Base-by-base conservation (phyloP, 768 basidiomycete species). In the Gloeopeniophorella convolvens region DNA sequence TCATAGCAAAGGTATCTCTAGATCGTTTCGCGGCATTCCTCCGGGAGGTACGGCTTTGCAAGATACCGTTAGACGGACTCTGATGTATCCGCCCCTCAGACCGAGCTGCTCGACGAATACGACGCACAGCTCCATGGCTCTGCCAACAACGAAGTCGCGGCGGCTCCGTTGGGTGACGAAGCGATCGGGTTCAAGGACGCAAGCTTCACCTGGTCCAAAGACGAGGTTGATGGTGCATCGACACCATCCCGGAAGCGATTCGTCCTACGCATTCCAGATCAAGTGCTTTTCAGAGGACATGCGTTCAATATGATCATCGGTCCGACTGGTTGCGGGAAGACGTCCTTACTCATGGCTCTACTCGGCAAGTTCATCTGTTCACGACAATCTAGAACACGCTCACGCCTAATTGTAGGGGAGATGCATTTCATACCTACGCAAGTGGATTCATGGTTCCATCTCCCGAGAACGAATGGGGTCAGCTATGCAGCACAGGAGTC, bases 401-500 rank as follows among this genome's bases (percentile, higher is more conserved):
- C n/a, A n/a, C n/a, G n/a, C n/a, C n/a, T n/a, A n/a, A n/a, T n/a
- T n/a, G n/a, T n/a, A 63, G 69, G 82, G 26, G 83, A 86, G 65
- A 78, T 87, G 80, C 80, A 85, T 61, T 81, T 79, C 59, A 64
- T 74, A 8, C 76, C 74, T 2, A 67, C 68, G 7, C 62, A 66
- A 7, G 68, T 75, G 1, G 73, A 76, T 35, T 80, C 85, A 0
- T 84, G 78, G 75, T 85, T 75, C 64, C 79, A 77, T 55, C 74
- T 91, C 5, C 88, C 89, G 20, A 70, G 86, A 3, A 68, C 67
- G 3, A 72, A 72, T 1, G 87, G 89, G 5, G 74, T 93, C 33
- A 81, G 87, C 2, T 90, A 87, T 62, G 84, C 84, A 4, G 83
- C 84, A 3, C 89, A 94, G 63, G 87, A 90, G 61, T 80, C 85